Evolutionary conservation across 1,284 basidiomycete genomes (phyloP).

Genomic region (Puccinia novopanici): DNA sequence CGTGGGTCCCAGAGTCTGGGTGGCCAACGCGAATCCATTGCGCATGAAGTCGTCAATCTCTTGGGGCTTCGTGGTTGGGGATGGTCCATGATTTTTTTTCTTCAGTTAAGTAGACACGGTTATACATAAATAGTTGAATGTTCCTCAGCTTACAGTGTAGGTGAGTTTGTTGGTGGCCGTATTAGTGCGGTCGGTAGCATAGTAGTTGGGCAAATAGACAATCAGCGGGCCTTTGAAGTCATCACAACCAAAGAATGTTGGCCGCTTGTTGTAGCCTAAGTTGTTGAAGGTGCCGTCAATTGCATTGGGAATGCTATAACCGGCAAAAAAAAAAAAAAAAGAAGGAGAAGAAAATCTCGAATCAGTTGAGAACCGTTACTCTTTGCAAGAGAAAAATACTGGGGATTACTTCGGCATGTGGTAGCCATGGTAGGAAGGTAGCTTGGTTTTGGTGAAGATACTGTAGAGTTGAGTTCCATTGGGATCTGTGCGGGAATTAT

Average conservation of each 20-base stretch:
- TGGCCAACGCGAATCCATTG: conserved; percentile 49
- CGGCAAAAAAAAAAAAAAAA: no score
- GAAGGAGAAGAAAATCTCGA: not conserved
- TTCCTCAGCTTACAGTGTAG: conserved; percentile 29
- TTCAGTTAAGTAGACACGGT: not conserved
- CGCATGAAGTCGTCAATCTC: conserved; percentile 32
- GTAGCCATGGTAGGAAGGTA: conserved; percentile 35
- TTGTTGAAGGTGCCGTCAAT: conserved; percentile 33
- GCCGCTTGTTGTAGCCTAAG: conserved; percentile 37
- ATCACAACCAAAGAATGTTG: conserved; percentile 47
- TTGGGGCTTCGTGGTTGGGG: conserved; percentile 7
- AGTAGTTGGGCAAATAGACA: conserved; percentile 47
- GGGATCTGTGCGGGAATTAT: conserved; percentile 18
- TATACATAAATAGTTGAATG: not conserved
- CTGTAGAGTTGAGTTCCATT: conserved; percentile 46
- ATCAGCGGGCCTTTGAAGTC: conserved; percentile 21
- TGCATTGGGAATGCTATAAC: conserved; percentile 45
- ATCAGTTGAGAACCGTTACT: not conserved
- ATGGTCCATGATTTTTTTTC: not conserved
- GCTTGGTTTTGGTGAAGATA: conserved; percentile 26
- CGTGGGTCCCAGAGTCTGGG: conserved; percentile 30
- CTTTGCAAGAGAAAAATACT: not conserved
- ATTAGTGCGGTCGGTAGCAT: conserved; percentile 26
- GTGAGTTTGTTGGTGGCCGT: conserved; percentile 13
- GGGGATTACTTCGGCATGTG: conserved; percentile 29